Base-by-base conservation (phyloP, 306 rosid species). In the Begonia masoniana region DNA sequence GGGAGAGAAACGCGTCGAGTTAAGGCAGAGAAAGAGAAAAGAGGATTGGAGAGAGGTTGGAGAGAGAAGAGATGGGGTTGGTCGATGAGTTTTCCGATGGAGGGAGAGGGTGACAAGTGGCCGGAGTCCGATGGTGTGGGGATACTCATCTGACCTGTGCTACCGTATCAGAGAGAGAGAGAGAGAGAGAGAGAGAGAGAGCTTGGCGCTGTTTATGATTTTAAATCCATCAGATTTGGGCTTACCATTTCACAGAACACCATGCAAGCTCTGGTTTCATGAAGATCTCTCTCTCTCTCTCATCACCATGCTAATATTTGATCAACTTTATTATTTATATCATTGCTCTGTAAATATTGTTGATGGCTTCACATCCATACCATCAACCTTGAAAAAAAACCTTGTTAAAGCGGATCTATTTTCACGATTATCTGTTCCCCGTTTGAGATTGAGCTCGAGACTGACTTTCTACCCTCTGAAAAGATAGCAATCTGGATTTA, bases 61-160 rank as follows among this genome's bases (percentile, higher is more conserved):
- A 14, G 41, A 23, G 13, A 12, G 14, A 23, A 45, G 4, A 45
- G 13, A 43, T 10, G 35, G 4, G 47, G 4, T 51, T 14, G 47
- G 26, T 3, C 16, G 62, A 48, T 26, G 51, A 50, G 52, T 13
- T 35, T 61, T 57, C 23, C 54, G 57, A 55, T 58, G 71, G 57
- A 65, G 58, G 62, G 64, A 35, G 69, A 15, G 52, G 24, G 52
- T 56, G 78, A 83, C 82, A 74, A 35, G 64, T 74, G 71, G 79
- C 51, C 42, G 62, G 51, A 61, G 71, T 8, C 10, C 51, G 70
- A 46, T 78, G 71, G 82, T 57, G 57, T 82, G 41, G 76, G 73
- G 72, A 76, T 51, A 36, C 60, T 9, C 61, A 68, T 62, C 63
- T 69, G 57, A 76, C 68, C 58, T 43, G 47, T 43, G 13, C 2